These are phyloP conservation scores for Colletotrichum caudatum DNA, from an alignment of 2,329 filamentous ascomycete genomes.

Conservation along the genomic window DNA sequence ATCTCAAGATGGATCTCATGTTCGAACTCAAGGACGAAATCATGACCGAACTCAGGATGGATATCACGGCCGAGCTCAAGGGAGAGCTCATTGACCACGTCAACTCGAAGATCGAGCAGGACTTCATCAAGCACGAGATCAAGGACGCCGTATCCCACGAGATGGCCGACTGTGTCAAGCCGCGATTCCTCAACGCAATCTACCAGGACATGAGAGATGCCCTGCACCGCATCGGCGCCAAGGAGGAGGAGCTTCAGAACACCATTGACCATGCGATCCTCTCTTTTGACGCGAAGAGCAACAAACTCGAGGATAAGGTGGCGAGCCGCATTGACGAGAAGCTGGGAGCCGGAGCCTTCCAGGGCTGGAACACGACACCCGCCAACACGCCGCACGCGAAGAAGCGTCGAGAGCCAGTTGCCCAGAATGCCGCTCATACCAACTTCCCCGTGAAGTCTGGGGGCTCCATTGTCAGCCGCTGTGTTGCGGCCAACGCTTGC, in stretches of 20 bases:
- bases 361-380: neutral
- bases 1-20: neutral
- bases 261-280: fast-evolving
- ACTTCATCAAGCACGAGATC: neutral
- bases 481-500: too few relatives aligned
- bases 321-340: neutral
- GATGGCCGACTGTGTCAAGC: neutral
- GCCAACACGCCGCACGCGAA: neutral
- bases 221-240: neutral
- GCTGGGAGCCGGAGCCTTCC: too few relatives aligned
- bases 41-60: neutral
- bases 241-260: neutral
- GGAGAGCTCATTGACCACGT: neutral
- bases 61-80: too few relatives aligned
- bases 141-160: neutral
- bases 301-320: neutral
- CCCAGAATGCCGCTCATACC: too few relatives aligned
- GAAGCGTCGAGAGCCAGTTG: neutral
- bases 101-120: neutral
- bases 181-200: neutral
- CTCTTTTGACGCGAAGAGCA: neutral
- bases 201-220: neutral
- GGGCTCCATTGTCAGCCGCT: too few relatives aligned
- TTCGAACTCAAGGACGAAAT: neutral
- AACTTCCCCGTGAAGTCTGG: too few relatives aligned